phyloP scores from a whole-genome alignment of 2,329 filamentous ascomycete genomes.

The Knoxdaviesia capensis region DNA sequence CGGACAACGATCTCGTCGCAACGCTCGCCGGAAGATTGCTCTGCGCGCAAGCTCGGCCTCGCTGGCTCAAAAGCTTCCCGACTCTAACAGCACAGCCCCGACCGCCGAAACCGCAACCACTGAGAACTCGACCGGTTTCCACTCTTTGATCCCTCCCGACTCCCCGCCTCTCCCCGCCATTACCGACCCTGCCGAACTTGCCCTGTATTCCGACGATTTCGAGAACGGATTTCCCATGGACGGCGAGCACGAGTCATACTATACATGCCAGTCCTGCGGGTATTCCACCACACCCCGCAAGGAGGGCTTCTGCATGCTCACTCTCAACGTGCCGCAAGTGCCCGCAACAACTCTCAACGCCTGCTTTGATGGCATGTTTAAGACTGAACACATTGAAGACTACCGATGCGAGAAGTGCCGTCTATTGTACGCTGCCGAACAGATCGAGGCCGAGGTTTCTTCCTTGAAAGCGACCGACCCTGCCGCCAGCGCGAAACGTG shows the following conservation, averaged over 20 bases:
- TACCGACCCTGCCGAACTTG: too few relatives aligned
- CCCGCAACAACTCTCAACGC: slow-evolving; percentile 61
- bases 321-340: slow-evolving; percentile 73
- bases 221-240: slow-evolving; percentile 79
- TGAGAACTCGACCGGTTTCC: too few relatives aligned
- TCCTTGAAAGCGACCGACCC: slow-evolving; percentile 31
- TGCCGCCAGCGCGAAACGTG: slow-evolving; percentile 16
- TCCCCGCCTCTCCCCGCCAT: too few relatives aligned
- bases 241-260: slow-evolving; percentile 81
- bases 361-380: slow-evolving; percentile 87
- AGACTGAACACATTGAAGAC: slow-evolving; percentile 89
- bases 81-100: too few relatives aligned
- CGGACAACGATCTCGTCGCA: slow-evolving; percentile 39
- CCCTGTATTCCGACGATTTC: slow-evolving; percentile 12
- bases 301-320: slow-evolving; percentile 80
- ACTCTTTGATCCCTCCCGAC: too few relatives aligned
- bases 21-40: too few relatives aligned
- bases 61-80: too few relatives aligned
- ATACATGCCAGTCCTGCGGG: slow-evolving; percentile 75
- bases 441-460: slow-evolving; percentile 38
- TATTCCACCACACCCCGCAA: slow-evolving; percentile 73
- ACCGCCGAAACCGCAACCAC: too few relatives aligned
- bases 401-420: slow-evolving; percentile 91
- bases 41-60: too few relatives aligned
- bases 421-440: slow-evolving; percentile 55